Base-by-base conservation (phyloP, 73 alveolate genomes). In the Symbiodinium pilosum region DNA sequence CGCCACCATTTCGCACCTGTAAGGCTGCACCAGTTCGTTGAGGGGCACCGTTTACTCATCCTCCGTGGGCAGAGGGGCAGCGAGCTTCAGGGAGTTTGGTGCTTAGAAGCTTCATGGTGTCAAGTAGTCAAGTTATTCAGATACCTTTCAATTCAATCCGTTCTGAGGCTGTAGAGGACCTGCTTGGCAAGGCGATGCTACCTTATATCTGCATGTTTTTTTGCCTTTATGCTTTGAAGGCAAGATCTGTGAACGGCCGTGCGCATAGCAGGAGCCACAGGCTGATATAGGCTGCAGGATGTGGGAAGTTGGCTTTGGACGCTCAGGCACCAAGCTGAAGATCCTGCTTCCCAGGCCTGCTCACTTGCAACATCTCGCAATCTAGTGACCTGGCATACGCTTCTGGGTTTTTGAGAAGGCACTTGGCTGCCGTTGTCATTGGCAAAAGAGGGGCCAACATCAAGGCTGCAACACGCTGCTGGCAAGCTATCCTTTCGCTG, bases 391-490 rank as follows among this genome's bases (percentile, higher is more conserved):
- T n/a, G n/a, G n/a, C n/a, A n/a, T n/a, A n/a, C n/a, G n/a, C n/a
- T n/a, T n/a, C n/a, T n/a, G n/a, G n/a, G n/a, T n/a, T n/a, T n/a
- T n/a, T n/a, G n/a, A 59, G 14, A 3, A 89, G 96, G 96, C 77
- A 64, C 75, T 39, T 89, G 71, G 96, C 96, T 41, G 75, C 96
- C 28, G 96, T 89, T 26, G 96, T 89, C 77, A 89, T 89, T 28
- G 96, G 96, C 75, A 89, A 44, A 85, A 84, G 96, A 36, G 96
- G 96, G 75, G 56, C 96, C 75, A 89, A 89, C 51, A 81, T 89
- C 96, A 89, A 69, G 96, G 96, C n/a, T n/a, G n/a, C n/a, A n/a
- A n/a, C n/a, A 20, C 9, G 69, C 9, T 12, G 9, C 20, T 9
- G 69, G 20, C 28, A 9, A 9, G 20, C 28, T 20, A 52, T 52